Percentiles rank a stretch among this genome's conserved stretches.
phyloP scores from a whole-genome alignment of 83 land plant species.

The Diphasiastrum complanatum region DNA sequence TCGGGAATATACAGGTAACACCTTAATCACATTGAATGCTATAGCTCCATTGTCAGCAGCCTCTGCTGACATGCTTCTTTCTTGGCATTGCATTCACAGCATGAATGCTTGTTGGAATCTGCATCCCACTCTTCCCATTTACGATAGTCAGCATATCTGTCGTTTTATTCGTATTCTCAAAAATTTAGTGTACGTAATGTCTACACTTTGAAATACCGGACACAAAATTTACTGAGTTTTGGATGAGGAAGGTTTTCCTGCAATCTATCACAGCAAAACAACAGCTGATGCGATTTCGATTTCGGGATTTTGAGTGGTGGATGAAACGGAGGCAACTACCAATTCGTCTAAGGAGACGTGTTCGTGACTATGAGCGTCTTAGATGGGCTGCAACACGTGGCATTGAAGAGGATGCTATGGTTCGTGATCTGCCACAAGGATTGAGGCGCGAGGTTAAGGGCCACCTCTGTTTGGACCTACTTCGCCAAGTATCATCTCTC shows the following conservation, averaged over 20 bases:
- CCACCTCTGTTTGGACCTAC: slow-evolving; percentile 84
- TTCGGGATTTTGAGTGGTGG: slow-evolving; percentile 90
- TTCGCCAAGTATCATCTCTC: slow-evolving; percentile 52
- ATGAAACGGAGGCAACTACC: slow-evolving; percentile 84
- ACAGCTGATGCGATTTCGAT: slow-evolving; percentile 63
- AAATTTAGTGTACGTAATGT: background rate
- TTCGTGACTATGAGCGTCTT: slow-evolving; percentile 79
- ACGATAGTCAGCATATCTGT: no score
- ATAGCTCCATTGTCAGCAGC: background rate
- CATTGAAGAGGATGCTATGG: slow-evolving; percentile 67
- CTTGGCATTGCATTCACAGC: slow-evolving; percentile 3
- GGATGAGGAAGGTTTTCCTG: slow-evolving; percentile 67
- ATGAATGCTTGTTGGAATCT: no score
- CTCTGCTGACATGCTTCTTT: background rate
- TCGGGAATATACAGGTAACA: slow-evolving; percentile 87
- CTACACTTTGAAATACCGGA: no score
- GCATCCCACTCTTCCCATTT: no score
- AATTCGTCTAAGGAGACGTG: slow-evolving; percentile 57
- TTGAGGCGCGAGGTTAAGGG: slow-evolving; percentile 82
- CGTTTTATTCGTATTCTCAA: background rate
- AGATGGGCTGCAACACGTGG: slow-evolving; percentile 94
- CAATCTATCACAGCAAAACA: slow-evolving; percentile 82
- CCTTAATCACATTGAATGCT: background rate
- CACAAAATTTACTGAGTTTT: no score
- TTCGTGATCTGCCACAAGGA: slow-evolving; percentile 71